Base-by-base conservation (phyloP, 2,329 filamentous ascomycete genomes). In the Pseudofabraea citricarpa region DNA sequence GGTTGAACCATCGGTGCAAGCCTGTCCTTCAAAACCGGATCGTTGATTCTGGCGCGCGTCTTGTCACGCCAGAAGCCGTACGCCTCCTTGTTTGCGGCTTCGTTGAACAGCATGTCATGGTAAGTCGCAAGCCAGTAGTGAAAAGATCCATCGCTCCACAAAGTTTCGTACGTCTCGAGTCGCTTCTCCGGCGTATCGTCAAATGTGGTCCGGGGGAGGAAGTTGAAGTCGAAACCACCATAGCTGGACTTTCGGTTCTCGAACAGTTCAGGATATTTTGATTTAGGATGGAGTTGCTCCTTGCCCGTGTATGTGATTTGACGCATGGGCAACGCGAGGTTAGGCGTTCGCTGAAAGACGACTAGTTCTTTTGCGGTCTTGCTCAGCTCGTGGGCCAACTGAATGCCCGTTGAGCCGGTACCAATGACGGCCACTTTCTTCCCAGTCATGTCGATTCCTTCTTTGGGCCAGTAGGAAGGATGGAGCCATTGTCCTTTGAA, bases 41-140 rank as follows among this genome's bases (percentile, higher is more conserved):
- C 62, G 21, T 55, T 52, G 12, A 67, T 59, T 2, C 73, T 62
- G 5, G 56, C 57, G 1, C 69, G 59, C 1, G 65, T 64, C 49
- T 73, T 74, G 20, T 58, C 61, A 1, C 58, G 60, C 68, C 73
- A 77, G 55, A 75, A 77, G 2, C 71, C 60, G 47, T 75, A 77
- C 1, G 65, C 58, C 4, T 60, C 57, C 3, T 62, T 56, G 47
- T 76, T 78, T 2, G 68, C 67, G 37, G 68, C 61, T 2, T 55
- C 41, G 18, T 71, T 59, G 6, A 61, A 54, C 2, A 74, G 41
- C 18, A 67, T 60, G 24, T 79, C 75, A 9, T 64, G 59, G 50
- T 74, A 79, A 5, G 59, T 67, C 7, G 52, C 61, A 3, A 71
- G 56, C 64, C 69, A 71, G 51, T 69, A 69, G 3, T 58, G 55